Percentiles rank a stretch among this genome's conserved stretches.
These are phyloP conservation scores for Xerocomellus chrysenteron DNA, from an alignment of 768 basidiomycete species.

Conservation along the genomic window DNA sequence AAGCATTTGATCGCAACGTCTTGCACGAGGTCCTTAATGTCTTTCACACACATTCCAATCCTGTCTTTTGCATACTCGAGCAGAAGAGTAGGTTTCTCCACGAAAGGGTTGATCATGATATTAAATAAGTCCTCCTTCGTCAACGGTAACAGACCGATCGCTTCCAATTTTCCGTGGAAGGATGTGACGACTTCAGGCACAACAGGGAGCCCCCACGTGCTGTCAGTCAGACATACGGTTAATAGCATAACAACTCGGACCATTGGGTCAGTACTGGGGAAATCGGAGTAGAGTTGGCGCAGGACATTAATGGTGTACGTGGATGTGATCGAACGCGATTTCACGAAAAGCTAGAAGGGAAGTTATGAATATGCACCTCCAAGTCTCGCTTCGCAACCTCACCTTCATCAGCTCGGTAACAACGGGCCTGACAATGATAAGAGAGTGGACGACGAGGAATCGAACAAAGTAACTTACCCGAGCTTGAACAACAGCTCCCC, in stretches of 20 bases:
- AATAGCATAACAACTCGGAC: constrained; percentile 76
- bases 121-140: constrained; percentile 58
- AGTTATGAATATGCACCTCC: constrained; percentile 2
- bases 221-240: constrained; percentile 52
- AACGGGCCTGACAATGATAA: constrained; percentile 33
- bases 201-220: constrained; percentile 26
- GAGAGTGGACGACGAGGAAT: not conserved
- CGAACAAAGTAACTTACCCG: constrained; percentile 41
- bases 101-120: constrained; percentile 67
- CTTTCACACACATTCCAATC: constrained; percentile 43
- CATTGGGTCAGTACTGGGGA: constrained; percentile 56
- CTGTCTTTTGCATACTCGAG: constrained; percentile 48
- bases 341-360: constrained; percentile 58
- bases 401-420: constrained; percentile 72
- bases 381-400: constrained; percentile 1
- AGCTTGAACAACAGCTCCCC: constrained; percentile 69
- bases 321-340: constrained; percentile 62
- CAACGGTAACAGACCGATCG: constrained; percentile 54
- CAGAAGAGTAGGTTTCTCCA: constrained; percentile 53
- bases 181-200: constrained; percentile 27
- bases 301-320: constrained; percentile 50
- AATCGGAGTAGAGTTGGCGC: constrained; percentile 63
- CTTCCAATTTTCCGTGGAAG: constrained; percentile 52
- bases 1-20: constrained; percentile 63
- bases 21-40: constrained; percentile 48